phyloP scores from a whole-genome alignment of 2,329 filamentous ascomycete species.

The Pezicula neosporulosa region DNA sequence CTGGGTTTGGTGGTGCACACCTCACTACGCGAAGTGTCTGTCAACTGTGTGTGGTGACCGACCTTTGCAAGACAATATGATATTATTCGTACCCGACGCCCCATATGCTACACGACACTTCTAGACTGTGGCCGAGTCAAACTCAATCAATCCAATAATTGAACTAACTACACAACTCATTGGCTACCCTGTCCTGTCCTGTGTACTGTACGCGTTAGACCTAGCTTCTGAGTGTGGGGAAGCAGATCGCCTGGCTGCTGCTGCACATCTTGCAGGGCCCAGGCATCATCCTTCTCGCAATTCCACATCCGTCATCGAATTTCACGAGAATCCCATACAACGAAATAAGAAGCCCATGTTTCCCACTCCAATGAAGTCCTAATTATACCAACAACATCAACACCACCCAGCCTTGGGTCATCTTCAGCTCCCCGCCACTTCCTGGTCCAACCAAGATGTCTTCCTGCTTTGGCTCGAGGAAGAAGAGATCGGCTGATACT shows the following conservation, averaged over 20 bases:
- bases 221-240: conserved; percentile 4
- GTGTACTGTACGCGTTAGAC: neutral
- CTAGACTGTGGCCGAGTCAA: no score
- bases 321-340: conserved; percentile 9
- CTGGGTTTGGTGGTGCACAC: no score
- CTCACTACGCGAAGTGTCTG: no score
- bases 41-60: no score
- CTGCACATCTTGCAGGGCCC: neutral
- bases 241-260: neutral
- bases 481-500: conserved; percentile 23
- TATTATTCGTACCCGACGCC: no score
- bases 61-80: no score
- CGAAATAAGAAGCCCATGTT: neutral
- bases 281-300: neutral
- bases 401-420: neutral
- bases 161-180: no score
- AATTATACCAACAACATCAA: neutral
- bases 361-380: neutral
- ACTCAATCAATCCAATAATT: no score
- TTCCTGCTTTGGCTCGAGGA: conserved; percentile 28
- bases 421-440: neutral
- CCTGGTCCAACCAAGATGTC: conserved; percentile 23
- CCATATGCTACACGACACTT: no score
- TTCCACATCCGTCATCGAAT: conserved; percentile 16
- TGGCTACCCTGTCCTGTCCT: no score